A percentile compares a stretch with the other conserved stretches of the same genome.
Evolutionary conservation across 1,139 yeast genomes (phyloP).

Genomic region (Ogataea hybrid): DNA sequence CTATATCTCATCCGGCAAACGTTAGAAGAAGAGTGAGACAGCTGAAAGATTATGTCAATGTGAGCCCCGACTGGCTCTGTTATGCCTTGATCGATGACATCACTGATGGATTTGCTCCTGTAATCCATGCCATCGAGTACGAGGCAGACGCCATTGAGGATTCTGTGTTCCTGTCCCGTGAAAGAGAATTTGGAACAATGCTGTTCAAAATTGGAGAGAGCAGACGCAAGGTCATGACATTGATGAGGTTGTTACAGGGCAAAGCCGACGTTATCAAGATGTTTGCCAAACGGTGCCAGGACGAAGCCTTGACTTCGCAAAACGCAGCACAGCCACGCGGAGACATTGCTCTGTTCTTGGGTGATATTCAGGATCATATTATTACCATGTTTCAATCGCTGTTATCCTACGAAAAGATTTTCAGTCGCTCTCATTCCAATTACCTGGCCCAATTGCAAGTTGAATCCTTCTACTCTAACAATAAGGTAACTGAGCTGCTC

Average conservation of each 20-base stretch:
- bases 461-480: conserved; percentile 82
- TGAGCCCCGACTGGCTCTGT: conserved; percentile 90
- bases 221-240: conserved; percentile 85
- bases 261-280: conserved; percentile 97
- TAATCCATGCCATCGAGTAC: conserved; percentile 78
- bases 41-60: conserved; percentile 81
- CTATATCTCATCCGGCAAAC: conserved; percentile 77
- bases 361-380: conserved; percentile 97
- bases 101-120: conserved; percentile 91
- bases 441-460: conserved; percentile 93
- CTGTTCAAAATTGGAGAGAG: conserved; percentile 83
- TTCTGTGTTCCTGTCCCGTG: conserved; percentile 63
- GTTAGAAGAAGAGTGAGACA: conserved; percentile 92
- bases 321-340: conserved; percentile 65
- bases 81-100: conserved; percentile 93
- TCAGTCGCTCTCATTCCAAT: conserved; percentile 87
- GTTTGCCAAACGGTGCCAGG: conserved; percentile 96
- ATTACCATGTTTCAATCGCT: conserved; percentile 93
- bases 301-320: conserved; percentile 38
- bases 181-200: conserved; percentile 68
- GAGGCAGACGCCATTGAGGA: conserved; percentile 95
- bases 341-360: conserved; percentile 82
- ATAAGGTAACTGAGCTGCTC: conserved; percentile 79
- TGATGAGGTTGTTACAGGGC: conserved; percentile 86
- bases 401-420: conserved; percentile 86